Conservation (phyloP, 73 alveolate genomes). For the Paramecium sexaurelia region DNA sequence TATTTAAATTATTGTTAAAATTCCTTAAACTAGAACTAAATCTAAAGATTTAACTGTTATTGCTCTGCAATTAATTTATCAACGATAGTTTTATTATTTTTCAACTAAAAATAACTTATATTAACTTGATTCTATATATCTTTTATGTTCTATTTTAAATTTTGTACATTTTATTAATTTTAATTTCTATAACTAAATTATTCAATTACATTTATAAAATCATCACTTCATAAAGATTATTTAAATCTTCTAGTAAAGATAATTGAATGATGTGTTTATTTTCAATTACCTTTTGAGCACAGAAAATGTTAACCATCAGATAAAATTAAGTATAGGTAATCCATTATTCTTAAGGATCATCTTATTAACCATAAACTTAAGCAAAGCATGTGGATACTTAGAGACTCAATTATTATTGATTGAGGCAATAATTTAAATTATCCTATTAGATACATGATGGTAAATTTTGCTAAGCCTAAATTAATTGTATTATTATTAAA, state of each 20-base stretch:
- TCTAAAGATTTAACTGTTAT: not conserved
- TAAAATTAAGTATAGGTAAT: not conserved
- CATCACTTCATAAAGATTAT: not conserved
- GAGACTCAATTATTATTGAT: not conserved
- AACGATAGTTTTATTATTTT: not conserved
- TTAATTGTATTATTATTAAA: not conserved
- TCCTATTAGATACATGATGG: not conserved
- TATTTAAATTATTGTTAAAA: not conserved
- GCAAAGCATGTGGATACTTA: not conserved
- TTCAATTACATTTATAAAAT: not conserved
- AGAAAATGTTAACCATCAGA: not conserved
- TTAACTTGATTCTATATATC: not conserved
- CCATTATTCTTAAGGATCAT: not conserved
- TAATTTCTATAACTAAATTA: not conserved
- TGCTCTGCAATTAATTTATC: not conserved
- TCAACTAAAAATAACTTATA: not conserved
- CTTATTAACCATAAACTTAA: not conserved
- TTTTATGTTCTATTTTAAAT: not conserved
- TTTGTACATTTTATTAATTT: not conserved
- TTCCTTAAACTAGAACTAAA: not conserved
- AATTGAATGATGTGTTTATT: not conserved
- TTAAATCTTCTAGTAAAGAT: not conserved
- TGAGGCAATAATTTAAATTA: not conserved
- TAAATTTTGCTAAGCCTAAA: not conserved
- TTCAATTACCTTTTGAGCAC: not conserved